These are phyloP conservation scores for Diaporthe longicolla DNA, from an alignment of 2,329 filamentous ascomycete species.

Conservation along the genomic window DNA sequence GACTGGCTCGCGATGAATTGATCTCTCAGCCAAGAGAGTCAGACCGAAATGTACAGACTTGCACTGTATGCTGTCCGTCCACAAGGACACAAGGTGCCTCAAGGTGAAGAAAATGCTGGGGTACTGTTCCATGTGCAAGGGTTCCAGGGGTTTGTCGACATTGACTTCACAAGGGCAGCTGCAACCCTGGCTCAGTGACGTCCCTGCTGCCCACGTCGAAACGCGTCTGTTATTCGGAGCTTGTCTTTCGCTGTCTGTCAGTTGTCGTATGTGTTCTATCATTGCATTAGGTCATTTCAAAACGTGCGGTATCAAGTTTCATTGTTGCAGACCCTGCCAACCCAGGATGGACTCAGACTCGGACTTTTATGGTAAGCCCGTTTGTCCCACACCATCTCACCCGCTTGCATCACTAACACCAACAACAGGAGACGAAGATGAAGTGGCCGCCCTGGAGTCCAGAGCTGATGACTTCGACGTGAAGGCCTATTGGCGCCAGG, in stretches of 20 bases:
- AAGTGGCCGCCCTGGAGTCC: slow-evolving; percentile 62
- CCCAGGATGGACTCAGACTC: slow-evolving; percentile 59
- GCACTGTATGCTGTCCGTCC: neutral
- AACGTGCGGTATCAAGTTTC: neutral
- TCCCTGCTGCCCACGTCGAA: slow-evolving; percentile 12
- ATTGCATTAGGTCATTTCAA: neutral
- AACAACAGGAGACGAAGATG: slow-evolving; percentile 67
- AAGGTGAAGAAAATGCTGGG: slow-evolving; percentile 1
- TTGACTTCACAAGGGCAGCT: slow-evolving; percentile 30
- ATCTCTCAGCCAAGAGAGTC: too few species aligned
- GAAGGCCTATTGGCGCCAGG: slow-evolving; percentile 49
- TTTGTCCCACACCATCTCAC: slow-evolving; percentile 6
- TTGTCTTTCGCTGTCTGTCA: neutral
- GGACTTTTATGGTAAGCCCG: slow-evolving; percentile 67
- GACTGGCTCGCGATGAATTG: neutral
- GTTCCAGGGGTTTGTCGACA: slow-evolving; percentile 9
- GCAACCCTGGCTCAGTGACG: slow-evolving; percentile 28
- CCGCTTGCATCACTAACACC: slow-evolving; percentile 39
- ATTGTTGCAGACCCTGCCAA: neutral
- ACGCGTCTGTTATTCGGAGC: slow-evolving; percentile 4
- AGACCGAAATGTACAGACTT: neutral
- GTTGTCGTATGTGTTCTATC: neutral
- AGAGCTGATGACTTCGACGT: slow-evolving; percentile 66
- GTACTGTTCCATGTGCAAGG: neutral
- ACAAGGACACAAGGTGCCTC: neutral